phyloP scores from a whole-genome alignment of 1,284 basidiomycete genomes.

The Microbotryum silenes-acaulis region DNA sequence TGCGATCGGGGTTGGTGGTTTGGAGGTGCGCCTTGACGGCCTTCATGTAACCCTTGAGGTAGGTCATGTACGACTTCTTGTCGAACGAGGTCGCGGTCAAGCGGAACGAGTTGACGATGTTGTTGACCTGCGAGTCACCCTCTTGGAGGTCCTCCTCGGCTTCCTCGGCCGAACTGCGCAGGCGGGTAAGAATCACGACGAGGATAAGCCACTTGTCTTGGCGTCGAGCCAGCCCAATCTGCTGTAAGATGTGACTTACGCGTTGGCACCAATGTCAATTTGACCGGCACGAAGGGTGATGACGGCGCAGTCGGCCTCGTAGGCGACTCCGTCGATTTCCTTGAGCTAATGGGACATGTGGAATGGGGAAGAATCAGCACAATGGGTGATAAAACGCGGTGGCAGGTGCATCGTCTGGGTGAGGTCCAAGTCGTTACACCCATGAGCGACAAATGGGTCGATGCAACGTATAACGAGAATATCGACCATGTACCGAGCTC shows the following conservation, averaged over 20 bases:
- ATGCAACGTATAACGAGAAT: too few relatives aligned
- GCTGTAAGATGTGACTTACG: constrained; percentile 38
- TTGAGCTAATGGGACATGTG: constrained; percentile 44
- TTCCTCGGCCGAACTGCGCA: constrained; percentile 63
- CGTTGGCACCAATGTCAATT: constrained; percentile 71
- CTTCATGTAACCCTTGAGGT: constrained; percentile 87
- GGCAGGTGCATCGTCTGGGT: constrained; percentile 4
- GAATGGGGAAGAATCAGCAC: constrained; percentile 7
- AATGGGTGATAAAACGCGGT: background rate
- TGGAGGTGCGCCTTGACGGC: constrained; percentile 58
- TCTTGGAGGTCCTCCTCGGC: constrained; percentile 73
- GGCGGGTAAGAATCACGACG: background rate
- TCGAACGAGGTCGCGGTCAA: constrained; percentile 77
- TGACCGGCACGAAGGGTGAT: constrained; percentile 74
- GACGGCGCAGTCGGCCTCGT: constrained; percentile 77
- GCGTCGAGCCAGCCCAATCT: too few relatives aligned
- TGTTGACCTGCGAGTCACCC: constrained; percentile 71
- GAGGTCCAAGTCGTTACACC: too few relatives aligned
- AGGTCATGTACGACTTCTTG: constrained; percentile 77
- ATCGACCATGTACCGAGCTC: too few relatives aligned
- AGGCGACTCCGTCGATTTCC: constrained; percentile 71
- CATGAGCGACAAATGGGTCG: background rate
- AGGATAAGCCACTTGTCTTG: background rate
- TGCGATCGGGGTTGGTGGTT: constrained; percentile 56
- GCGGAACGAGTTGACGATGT: constrained; percentile 87